Evolutionary conservation across 805 yeast genomes (phyloP), one percentile per base, ranked within the genome.

Genomic region (Metschnikowia bowlesiae): DNA sequence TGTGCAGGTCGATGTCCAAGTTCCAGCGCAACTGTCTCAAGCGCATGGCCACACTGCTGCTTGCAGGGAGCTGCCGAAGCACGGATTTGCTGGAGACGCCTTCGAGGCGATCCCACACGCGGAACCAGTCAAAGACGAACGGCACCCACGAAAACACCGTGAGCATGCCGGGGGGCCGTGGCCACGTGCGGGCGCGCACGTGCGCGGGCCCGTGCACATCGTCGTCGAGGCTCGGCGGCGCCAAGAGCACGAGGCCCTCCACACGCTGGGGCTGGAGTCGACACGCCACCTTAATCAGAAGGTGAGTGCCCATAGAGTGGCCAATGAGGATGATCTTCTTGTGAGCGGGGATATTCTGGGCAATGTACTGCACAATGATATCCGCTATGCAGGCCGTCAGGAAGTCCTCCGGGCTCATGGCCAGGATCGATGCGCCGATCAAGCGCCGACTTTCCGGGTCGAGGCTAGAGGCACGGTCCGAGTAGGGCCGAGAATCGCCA

Each of bases 241-340:
- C 69, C 43, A 82, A 58, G 29, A 82, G 63, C 4, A 77, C 65
- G 39, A 80, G 52, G 0, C 82, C 75, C 55, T 78, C 83, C 0
- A 79, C 78, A 41, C 63, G 71, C 26, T 59, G 56, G 11, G 51
- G 44, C 0, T 74, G 73, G 6, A 79, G 62, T 49, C 57, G 59
- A 33, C 63, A 60, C 4, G 72, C 76, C 28, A 80, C 64, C 52
- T 79, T 80, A 8, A 79, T 65, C 2, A 79, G 66, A 30, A 85
- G 61, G 51, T 76, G 80, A 6, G 87, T 75, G 4, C 92, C 95
- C 83, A 84, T 82, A 2, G 91, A 85, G 67, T 85, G 94, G 14
- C 89, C 91, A 6, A 85, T 64, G 28, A 85, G 58, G 2, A 81
- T 68, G 16, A 79, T 57, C 44, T 65, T 73, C 53, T 81, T 72